phyloP scores from a whole-genome alignment of 306 rosid genomes.

The Clitoria ternatea region DNA sequence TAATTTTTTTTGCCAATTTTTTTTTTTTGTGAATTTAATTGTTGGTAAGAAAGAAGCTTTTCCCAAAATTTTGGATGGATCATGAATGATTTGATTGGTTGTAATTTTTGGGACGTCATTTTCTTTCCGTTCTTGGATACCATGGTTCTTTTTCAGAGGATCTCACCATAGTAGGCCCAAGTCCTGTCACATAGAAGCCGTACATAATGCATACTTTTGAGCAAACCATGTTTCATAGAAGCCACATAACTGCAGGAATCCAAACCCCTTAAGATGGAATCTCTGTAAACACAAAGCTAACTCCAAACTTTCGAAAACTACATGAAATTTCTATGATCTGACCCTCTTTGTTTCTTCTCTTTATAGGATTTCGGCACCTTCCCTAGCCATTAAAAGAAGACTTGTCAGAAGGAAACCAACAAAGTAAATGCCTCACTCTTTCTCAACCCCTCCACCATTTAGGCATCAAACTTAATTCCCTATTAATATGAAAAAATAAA shows the following conservation, averaged over 20 bases:
- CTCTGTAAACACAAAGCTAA: slow-evolving; percentile 14
- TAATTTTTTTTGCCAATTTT: too few species aligned
- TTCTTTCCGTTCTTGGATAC: neutral
- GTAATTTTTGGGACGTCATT: neutral
- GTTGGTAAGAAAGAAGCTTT: neutral
- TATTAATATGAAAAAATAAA: too few species aligned
- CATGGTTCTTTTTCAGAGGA: neutral
- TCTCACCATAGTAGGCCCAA: neutral
- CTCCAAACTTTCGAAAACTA: slow-evolving; percentile 33
- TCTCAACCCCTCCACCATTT: neutral
- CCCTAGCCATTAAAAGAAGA: neutral
- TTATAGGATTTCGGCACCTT: slow-evolving; percentile 27
- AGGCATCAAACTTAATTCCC: too few species aligned
- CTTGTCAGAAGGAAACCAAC: neutral
- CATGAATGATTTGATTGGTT: neutral
- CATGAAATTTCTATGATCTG: slow-evolving; percentile 36
- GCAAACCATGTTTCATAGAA: slow-evolving; percentile 26
- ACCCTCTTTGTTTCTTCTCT: slow-evolving; percentile 24
- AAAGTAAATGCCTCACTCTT: neutral
- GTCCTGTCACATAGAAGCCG: neutral
- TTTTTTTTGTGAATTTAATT: too few species aligned
- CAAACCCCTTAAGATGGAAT: slow-evolving; percentile 19
- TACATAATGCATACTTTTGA: neutral
- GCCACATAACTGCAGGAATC: slow-evolving; percentile 20
- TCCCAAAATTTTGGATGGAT: neutral